Evolutionary conservation across 2,329 filamentous ascomycete genomes (phyloP).

Genomic region (Lomentospora prolificans): DNA sequence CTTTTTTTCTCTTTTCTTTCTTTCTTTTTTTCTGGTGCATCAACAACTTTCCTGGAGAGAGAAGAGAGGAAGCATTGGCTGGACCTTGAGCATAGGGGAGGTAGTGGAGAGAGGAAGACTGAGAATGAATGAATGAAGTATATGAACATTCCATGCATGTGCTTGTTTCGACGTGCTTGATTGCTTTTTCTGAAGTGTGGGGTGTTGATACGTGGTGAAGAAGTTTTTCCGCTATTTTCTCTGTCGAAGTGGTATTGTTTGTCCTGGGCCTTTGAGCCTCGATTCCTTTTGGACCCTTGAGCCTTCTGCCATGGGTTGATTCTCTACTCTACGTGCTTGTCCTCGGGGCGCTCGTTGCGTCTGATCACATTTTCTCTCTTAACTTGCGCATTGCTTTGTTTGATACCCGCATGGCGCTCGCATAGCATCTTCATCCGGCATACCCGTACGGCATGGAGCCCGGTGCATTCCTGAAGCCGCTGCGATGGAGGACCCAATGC

Average conservation of each 20-base stretch:
- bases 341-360: background rate
- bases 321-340: background rate
- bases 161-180: background rate
- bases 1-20: background rate
- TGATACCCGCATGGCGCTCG: background rate
- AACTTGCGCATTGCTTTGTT: background rate
- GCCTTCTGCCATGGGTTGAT: too few relatives aligned
- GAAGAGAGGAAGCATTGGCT: background rate
- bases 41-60: background rate
- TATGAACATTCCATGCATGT: background rate
- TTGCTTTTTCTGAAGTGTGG: background rate
- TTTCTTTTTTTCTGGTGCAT: background rate
- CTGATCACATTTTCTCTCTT: background rate
- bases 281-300: too few relatives aligned
- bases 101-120: background rate
- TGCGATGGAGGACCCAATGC: too few relatives aligned
- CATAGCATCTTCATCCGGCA: background rate
- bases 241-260: too few relatives aligned
- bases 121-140: slow-evolving; percentile 1
- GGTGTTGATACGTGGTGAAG: background rate
- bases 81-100: background rate
- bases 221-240: too few relatives aligned
- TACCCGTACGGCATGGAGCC: background rate
- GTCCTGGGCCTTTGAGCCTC: too few relatives aligned
- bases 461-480: too few relatives aligned